Percentiles rank a stretch among this genome's conserved stretches.
phyloP scores from a whole-genome alignment of 179 eudicot species.

The Spinacia oleracea region DNA sequence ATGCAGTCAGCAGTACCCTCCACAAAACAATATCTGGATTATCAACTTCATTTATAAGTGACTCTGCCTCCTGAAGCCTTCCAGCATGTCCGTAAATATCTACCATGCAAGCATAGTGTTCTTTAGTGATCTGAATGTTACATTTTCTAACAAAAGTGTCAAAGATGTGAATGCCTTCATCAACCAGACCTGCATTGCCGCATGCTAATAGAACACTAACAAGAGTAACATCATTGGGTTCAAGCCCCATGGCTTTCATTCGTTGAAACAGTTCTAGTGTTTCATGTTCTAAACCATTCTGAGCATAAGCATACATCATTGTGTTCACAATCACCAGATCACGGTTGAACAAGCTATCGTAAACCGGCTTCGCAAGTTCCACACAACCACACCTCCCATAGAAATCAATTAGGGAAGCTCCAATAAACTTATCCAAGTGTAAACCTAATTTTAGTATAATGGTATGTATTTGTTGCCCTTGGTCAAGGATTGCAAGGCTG shows the following conservation, averaged over 20 bases:
- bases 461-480: slow-evolving; percentile 40
- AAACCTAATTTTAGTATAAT: slow-evolving; percentile 36
- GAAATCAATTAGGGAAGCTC: slow-evolving; percentile 37
- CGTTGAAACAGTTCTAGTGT: slow-evolving; percentile 31
- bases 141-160: slow-evolving; percentile 15
- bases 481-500: slow-evolving; percentile 44
- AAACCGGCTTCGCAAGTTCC: slow-evolving; percentile 36
- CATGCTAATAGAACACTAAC: slow-evolving; percentile 41
- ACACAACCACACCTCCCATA: slow-evolving; percentile 49
- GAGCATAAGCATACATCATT: slow-evolving; percentile 48
- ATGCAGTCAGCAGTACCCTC: slow-evolving; percentile 45
- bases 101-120: slow-evolving; percentile 50
- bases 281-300: slow-evolving; percentile 39
- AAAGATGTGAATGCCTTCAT: slow-evolving; percentile 43
- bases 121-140: slow-evolving; percentile 31
- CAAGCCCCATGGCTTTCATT: slow-evolving; percentile 37
- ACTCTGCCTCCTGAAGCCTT: slow-evolving; percentile 42
- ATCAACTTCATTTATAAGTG: slow-evolving; percentile 32
- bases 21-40: slow-evolving; percentile 42
- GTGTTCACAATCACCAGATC: slow-evolving; percentile 42
- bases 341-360: slow-evolving; percentile 30
- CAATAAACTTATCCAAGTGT: slow-evolving; percentile 33
- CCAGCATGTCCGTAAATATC: slow-evolving; percentile 45
- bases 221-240: slow-evolving; percentile 38
- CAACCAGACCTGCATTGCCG: slow-evolving; percentile 37